phyloP scores from a whole-genome alignment of 257 asterid species.

The Salvia splendens region DNA sequence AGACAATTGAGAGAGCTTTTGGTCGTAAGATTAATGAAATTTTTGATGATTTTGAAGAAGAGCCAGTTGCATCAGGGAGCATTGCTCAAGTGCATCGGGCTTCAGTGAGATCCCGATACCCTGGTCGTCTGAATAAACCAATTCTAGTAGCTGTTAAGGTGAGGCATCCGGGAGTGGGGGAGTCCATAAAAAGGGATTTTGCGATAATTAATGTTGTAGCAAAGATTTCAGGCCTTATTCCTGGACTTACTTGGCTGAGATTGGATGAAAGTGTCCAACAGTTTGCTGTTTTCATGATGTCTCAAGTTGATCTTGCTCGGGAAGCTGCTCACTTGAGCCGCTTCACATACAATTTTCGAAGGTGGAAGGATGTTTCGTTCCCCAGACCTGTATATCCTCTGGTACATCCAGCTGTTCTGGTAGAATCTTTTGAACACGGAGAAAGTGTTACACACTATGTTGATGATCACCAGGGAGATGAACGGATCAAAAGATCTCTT shows the following conservation, averaged over 20 bases:
- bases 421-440: conserved; percentile 87
- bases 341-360: conserved; percentile 78
- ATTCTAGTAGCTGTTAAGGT: conserved; percentile 83
- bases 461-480: conserved; percentile 65
- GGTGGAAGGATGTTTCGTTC: conserved; percentile 82
- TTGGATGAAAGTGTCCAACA: conserved; percentile 85
- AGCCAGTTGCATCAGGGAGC: conserved; percentile 92
- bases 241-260: conserved; percentile 79
- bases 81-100: conserved; percentile 93
- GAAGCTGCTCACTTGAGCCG: conserved; percentile 94
- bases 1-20: conserved; percentile 71
- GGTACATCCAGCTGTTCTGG: conserved; percentile 90
- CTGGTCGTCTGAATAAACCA: conserved; percentile 60
- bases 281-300: conserved; percentile 88
- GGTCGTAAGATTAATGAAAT: conserved; percentile 68
- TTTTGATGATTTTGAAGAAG: conserved; percentile 76
- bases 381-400: conserved; percentile 91
- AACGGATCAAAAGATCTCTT: conserved; percentile 66
- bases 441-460: conserved; percentile 77
- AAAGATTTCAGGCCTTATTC: conserved; percentile 60
- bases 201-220: conserved; percentile 73
- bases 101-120: conserved; percentile 55
- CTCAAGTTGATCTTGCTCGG: conserved; percentile 87
- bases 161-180: conserved; percentile 92
- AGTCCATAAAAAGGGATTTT: conserved; percentile 81